phyloP scores from a whole-genome alignment of 1,284 basidiomycete genomes.

The Apiotrichum brassicae region DNA sequence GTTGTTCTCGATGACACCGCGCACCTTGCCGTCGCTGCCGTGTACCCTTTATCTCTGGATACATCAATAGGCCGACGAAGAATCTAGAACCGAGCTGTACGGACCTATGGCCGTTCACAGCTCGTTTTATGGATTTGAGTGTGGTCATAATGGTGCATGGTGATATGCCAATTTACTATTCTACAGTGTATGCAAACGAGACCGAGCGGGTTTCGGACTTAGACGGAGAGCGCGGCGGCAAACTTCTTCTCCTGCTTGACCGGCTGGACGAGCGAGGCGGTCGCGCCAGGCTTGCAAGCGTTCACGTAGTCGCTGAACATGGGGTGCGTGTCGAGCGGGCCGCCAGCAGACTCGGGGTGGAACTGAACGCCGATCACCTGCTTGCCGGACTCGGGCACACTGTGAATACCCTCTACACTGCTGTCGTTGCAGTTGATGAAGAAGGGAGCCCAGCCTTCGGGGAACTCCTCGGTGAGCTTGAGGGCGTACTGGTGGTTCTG shows the following conservation, averaged over 20 bases:
- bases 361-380: slow-evolving; percentile 94
- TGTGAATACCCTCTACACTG: slow-evolving; percentile 95
- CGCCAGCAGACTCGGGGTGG: slow-evolving; percentile 59
- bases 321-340: slow-evolving; percentile 88
- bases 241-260: background rate
- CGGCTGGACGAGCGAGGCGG: background rate
- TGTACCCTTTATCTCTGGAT: too few relatives aligned
- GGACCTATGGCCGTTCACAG: too few relatives aligned
- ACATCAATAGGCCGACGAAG: too few relatives aligned
- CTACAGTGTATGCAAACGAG: background rate
- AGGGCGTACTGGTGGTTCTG: slow-evolving; percentile 97
- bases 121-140: too few relatives aligned
- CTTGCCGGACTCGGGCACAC: slow-evolving; percentile 62
- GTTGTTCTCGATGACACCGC: too few relatives aligned
- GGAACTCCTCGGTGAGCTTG: slow-evolving; percentile 85
- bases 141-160: slow-evolving; percentile 2
- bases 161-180: background rate
- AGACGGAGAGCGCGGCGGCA: background rate
- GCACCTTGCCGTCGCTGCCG: too few relatives aligned
- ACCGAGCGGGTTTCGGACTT: background rate
- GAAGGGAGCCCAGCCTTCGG: slow-evolving; percentile 89
- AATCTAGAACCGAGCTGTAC: too few relatives aligned
- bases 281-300: slow-evolving; percentile 55
- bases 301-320: slow-evolving; percentile 88
- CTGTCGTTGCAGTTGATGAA: slow-evolving; percentile 97